These are phyloP conservation scores for Epichloe hybrida DNA, from an alignment of 2,329 filamentous ascomycete genomes.

Conservation along the genomic window DNA sequence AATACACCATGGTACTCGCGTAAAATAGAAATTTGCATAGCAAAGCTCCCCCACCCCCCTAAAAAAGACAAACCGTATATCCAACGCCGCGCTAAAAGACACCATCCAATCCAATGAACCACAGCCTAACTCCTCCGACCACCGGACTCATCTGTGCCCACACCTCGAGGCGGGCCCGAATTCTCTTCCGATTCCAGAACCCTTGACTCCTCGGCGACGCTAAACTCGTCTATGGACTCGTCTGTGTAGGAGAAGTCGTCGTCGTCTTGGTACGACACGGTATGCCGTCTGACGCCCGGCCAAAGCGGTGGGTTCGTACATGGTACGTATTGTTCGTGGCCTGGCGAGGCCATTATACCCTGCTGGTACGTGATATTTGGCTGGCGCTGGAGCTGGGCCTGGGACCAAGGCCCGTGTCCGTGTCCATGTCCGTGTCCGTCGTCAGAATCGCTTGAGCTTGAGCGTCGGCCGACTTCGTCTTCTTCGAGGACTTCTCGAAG, in stretches of 20 bases:
- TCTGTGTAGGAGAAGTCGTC: slow-evolving; percentile 17
- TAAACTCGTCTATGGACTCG: slow-evolving; percentile 11
- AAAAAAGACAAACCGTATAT: neutral
- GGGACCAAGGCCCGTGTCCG: too few relatives aligned
- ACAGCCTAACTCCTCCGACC: neutral
- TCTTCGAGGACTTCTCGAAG: slow-evolving; percentile 44
- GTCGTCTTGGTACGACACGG: slow-evolving; percentile 19
- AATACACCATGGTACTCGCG: too few relatives aligned
- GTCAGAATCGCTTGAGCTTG: slow-evolving; percentile 4
- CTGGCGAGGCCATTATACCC: neutral
- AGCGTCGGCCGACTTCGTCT: slow-evolving; percentile 23
- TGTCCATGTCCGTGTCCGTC: slow-evolving; percentile 1
- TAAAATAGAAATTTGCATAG: too few relatives aligned
- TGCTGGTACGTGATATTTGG: neutral
- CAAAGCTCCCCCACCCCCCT: too few relatives aligned
- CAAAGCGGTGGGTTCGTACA: slow-evolving; percentile 26
- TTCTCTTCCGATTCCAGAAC: neutral
- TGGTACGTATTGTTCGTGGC: slow-evolving; percentile 16
- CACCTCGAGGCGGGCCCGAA: neutral
- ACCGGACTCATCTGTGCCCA: neutral
- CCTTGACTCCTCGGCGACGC: neutral
- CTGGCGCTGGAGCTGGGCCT: too few relatives aligned
- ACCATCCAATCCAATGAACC: neutral
- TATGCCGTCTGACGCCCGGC: slow-evolving; percentile 25
- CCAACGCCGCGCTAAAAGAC: slow-evolving; percentile 1